These are phyloP conservation scores for Trichophyton benhamiae DNA, from an alignment of 2,329 filamentous ascomycete genomes.

Conservation along the genomic window DNA sequence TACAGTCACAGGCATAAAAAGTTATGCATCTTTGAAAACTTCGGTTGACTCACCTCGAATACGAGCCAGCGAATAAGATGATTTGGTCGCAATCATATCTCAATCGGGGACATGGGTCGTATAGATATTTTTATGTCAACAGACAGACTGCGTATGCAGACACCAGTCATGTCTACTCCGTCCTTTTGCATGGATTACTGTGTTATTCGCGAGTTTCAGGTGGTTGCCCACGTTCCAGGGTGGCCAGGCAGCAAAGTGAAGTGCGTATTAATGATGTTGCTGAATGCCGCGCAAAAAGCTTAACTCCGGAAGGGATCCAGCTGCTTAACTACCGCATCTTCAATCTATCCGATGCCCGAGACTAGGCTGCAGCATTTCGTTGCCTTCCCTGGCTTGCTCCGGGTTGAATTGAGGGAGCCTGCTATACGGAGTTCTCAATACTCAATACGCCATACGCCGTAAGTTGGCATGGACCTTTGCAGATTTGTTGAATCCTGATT, in stretches of 20 bases:
- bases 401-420: too few species aligned
- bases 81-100: neutral
- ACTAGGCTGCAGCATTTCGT: neutral
- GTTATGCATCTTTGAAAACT: neutral
- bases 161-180: neutral
- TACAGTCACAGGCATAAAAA: neutral
- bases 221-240: neutral
- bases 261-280: neutral
- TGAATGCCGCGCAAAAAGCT: neutral
- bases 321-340: neutral
- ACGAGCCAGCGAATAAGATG: neutral
- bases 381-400: neutral
- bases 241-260: neutral
- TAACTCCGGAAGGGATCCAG: neutral
- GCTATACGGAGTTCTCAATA: too few species aligned
- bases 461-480: too few species aligned
- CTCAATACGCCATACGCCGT: too few species aligned
- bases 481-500: too few species aligned
- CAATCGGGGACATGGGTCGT: neutral
- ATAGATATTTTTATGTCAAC: neutral
- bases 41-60: neutral
- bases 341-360: neutral
- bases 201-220: neutral
- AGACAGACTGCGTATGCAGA: neutral
- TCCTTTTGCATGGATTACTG: neutral